These are phyloP conservation scores for Suillus discolor DNA, from an alignment of 768 basidiomycete genomes.

Conservation along the genomic window DNA sequence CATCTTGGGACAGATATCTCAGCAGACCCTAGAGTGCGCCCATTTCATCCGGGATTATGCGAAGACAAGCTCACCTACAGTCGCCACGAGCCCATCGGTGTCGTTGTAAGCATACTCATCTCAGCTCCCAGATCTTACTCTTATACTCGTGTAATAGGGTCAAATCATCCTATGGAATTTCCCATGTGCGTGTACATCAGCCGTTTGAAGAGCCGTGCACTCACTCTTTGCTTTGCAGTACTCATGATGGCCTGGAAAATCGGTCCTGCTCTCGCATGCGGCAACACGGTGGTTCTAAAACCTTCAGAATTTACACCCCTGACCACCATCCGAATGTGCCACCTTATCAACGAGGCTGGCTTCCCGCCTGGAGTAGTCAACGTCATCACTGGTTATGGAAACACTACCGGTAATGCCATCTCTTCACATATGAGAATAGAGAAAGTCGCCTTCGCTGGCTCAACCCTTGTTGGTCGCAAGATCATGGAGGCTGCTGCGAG, in stretches of 20 bases:
- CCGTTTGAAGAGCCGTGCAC: background rate
- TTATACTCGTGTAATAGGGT: too few species aligned
- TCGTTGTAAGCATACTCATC: slow-evolving; percentile 34
- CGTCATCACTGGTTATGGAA: slow-evolving; percentile 68
- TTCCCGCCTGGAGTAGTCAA: slow-evolving; percentile 75
- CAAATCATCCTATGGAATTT: slow-evolving; percentile 57
- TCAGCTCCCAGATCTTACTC: too few species aligned
- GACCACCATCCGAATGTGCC: slow-evolving; percentile 50
- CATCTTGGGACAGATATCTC: too few species aligned
- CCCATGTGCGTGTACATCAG: slow-evolving; percentile 32
- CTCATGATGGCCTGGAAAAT: slow-evolving; percentile 70
- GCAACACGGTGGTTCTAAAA: slow-evolving; percentile 75
- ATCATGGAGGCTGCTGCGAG: slow-evolving; percentile 76
- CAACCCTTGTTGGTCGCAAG: slow-evolving; percentile 70
- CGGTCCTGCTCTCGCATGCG: slow-evolving; percentile 69
- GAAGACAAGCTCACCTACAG: slow-evolving; percentile 63
- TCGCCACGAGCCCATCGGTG: slow-evolving; percentile 66
- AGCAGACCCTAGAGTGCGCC: too few species aligned
- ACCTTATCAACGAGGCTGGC: slow-evolving; percentile 63
- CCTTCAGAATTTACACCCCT: slow-evolving; percentile 74
- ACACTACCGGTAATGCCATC: slow-evolving; percentile 66
- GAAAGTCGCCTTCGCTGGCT: slow-evolving; percentile 82
- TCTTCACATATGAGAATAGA: slow-evolving; percentile 57
- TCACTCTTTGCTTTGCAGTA: slow-evolving; percentile 22
- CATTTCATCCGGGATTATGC: too few species aligned